A percentile compares a stretch with the other conserved stretches of the same genome.
phyloP scores from a whole-genome alignment of 306 rosid species.

The Prunus mira region DNA sequence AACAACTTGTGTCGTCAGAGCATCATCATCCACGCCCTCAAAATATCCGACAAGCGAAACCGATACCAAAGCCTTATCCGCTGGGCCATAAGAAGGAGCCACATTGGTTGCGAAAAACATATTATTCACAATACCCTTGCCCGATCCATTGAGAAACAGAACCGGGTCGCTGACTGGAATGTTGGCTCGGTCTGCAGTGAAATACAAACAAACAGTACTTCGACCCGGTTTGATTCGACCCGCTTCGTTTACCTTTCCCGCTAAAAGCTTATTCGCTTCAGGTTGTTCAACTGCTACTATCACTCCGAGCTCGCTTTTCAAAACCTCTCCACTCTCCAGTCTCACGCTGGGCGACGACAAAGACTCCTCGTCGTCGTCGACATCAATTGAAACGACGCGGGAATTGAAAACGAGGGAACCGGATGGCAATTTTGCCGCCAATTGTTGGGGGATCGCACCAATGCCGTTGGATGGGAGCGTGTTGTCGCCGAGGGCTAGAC shows the following conservation, averaged over 20 bases:
- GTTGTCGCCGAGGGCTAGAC: slow-evolving; percentile 86
- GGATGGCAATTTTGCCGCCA: slow-evolving; percentile 52
- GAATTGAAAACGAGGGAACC: slow-evolving; percentile 54
- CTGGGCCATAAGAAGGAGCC: slow-evolving; percentile 71
- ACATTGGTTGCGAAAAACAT: slow-evolving; percentile 91
- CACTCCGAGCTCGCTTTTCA: slow-evolving; percentile 64
- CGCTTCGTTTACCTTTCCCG: slow-evolving; percentile 27
- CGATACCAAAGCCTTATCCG: slow-evolving; percentile 52
- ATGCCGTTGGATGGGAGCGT: slow-evolving; percentile 83
- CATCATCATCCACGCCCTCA: slow-evolving; percentile 38
- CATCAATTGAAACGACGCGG: slow-evolving; percentile 44
- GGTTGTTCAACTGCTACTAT: slow-evolving; percentile 80
- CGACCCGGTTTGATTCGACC: slow-evolving; percentile 48
- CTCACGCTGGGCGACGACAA: slow-evolving; percentile 35
- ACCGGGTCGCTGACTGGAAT: slow-evolving; percentile 59
- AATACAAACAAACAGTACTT: slow-evolving; percentile 72
- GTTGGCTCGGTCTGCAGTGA: slow-evolving; percentile 34
- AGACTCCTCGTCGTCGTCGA: slow-evolving; percentile 8
- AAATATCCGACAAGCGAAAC: slow-evolving; percentile 63
- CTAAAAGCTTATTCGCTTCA: slow-evolving; percentile 35
- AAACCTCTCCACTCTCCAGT: slow-evolving; percentile 54
- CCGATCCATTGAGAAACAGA: slow-evolving; percentile 71
- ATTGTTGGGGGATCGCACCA: slow-evolving; percentile 66
- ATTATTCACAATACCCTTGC: slow-evolving; percentile 78
- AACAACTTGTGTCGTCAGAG: slow-evolving; percentile 44